A percentile compares a stretch with the other conserved stretches of the same genome.
phyloP scores from a whole-genome alignment of 139 green algal genomes.

The Chlorella sp. region DNA sequence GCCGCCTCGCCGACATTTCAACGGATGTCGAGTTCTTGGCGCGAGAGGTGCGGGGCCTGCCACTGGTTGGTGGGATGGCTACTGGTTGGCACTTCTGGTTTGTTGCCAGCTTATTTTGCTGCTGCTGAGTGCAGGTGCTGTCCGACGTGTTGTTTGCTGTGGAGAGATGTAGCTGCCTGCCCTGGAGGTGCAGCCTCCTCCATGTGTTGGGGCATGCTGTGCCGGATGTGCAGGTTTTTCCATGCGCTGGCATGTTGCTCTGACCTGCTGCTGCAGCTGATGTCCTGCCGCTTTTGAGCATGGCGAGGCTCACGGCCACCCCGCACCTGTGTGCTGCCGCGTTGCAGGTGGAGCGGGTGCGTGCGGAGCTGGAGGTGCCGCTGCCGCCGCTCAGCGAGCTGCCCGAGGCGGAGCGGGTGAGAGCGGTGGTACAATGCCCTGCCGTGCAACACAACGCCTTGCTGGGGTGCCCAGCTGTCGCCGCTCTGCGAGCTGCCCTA shows the following conservation, averaged over 20 bases:
- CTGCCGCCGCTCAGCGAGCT: constrained; percentile 20
- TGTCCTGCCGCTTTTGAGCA: too few species aligned
- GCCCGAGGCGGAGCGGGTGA: constrained; percentile 24
- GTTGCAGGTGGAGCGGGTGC: constrained; percentile 25
- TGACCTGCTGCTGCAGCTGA: too few species aligned
- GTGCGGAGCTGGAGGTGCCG: constrained; percentile 30
- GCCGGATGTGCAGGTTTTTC: too few species aligned
- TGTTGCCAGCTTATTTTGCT: not conserved
- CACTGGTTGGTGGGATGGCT: not conserved
- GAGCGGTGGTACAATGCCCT: too few species aligned
- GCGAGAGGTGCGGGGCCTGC: constrained; percentile 54
- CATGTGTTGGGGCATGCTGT: too few species aligned
- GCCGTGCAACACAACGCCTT: too few species aligned
- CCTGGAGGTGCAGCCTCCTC: not conserved
- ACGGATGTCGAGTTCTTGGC: constrained; percentile 54
- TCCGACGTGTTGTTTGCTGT: not conserved
- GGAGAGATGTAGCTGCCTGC: not conserved
- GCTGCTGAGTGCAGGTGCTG: not conserved
- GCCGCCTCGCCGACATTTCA: constrained; percentile 45
- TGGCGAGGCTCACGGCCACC: too few species aligned
- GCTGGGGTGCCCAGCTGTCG: too few species aligned
- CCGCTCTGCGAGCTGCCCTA: too few species aligned
- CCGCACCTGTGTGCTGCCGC: too few species aligned
- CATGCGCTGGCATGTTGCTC: too few species aligned
- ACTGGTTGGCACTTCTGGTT: not conserved